Conservation (phyloP, 2,329 filamentous ascomycete genomes). For the Fusarium temperatum region DNA sequence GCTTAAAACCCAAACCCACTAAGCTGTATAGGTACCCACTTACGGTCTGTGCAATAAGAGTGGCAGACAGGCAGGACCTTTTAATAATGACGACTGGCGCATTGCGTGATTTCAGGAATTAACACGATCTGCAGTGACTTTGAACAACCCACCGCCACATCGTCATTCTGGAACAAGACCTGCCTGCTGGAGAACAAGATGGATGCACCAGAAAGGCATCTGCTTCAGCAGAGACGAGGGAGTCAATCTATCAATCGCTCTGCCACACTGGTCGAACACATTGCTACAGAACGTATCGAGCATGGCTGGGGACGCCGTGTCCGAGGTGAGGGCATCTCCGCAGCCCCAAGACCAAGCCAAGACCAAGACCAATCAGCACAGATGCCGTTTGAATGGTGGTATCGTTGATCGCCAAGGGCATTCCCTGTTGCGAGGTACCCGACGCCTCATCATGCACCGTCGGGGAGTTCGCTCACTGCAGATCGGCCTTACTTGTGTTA, state of each 20-base stretch:
- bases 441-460: neutral
- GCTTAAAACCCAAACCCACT: conserved; percentile 16
- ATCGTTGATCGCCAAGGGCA: conserved; percentile 9
- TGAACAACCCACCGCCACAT: neutral
- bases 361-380: conserved; percentile 1
- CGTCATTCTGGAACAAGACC: neutral
- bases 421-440: neutral
- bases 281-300: neutral
- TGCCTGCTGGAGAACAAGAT: neutral
- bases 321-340: conserved; percentile 5
- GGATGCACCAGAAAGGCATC: neutral
- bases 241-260: neutral
- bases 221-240: neutral
- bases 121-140: neutral
- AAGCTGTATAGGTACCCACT: neutral
- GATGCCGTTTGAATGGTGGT: neutral
- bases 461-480: conserved; percentile 16
- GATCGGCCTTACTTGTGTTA: neutral
- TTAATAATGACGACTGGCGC: neutral
- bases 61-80: neutral
- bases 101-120: conserved; percentile 16
- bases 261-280: neutral
- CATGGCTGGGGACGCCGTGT: conserved; percentile 9
- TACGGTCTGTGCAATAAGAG: neutral
- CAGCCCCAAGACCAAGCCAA: neutral